Percentiles rank a stretch among this genome's conserved stretches.
Conservation (phyloP, 1,139 yeast species). For the Yamadazyma aaseri region DNA sequence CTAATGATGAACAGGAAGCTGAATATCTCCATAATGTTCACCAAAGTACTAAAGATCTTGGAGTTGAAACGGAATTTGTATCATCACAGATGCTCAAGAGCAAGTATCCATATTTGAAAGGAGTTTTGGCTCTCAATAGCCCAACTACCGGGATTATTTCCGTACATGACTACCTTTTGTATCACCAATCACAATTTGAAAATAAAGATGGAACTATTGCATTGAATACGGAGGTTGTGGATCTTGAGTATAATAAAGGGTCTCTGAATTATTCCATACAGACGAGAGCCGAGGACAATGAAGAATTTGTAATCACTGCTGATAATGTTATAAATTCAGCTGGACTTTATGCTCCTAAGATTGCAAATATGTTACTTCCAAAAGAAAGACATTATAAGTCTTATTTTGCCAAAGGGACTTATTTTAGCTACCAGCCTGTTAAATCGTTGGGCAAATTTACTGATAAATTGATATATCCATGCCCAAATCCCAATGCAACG, state of each 20-base stretch:
- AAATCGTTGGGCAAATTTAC: conserved; percentile 35
- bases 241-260: conserved; percentile 28
- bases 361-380: conserved; percentile 72
- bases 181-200: conserved; percentile 51
- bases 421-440: conserved; percentile 56
- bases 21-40: conserved; percentile 56
- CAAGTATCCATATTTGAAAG: conserved; percentile 66
- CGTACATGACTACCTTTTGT: conserved; percentile 72
- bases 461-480: conserved; percentile 66
- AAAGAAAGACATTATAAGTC: conserved; percentile 54
- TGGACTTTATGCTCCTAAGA: conserved; percentile 68
- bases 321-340: conserved; percentile 72
- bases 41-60: conserved; percentile 44
- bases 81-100: conserved; percentile 39
- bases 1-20: conserved; percentile 66
- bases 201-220: conserved; percentile 65
- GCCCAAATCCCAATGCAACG: conserved; percentile 68
- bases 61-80: conserved; percentile 61
- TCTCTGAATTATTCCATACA: conserved; percentile 24
- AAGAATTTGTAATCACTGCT: conserved; percentile 49
- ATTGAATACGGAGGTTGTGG: conserved; percentile 55
- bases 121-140: conserved; percentile 63
- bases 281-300: conserved; percentile 29
- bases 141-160: conserved; percentile 85
- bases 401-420: conserved; percentile 81